Evolutionary conservation across 306 rosid species (phyloP), one percentile per base, ranked within the genome.

Genomic region (Hylodesmum podocarpum): DNA sequence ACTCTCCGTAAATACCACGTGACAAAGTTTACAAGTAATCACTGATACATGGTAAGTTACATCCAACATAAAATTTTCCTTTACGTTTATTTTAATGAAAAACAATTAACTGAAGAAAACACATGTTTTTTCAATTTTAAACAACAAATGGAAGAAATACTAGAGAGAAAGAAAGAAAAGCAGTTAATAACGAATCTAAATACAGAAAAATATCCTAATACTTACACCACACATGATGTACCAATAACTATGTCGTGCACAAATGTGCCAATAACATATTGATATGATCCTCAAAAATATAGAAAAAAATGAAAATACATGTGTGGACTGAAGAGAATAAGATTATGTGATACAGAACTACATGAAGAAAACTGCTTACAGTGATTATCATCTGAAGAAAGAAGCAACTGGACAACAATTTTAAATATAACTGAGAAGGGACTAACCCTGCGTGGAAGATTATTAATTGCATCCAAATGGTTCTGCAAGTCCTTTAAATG

Each of bases 391-490:
- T 36, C 68, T 53, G 27, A 51, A 74, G 54, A 80, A 83, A 31
- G 64, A 62, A 86, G 73, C 43, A 76, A 73, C 5, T 16, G 46
- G 25, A 77, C 66, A 53, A 78, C 58, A 75, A 58, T 39, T 71
- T 57, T 50, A 81, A 43, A 67, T 61, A 77, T 36, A 47, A 64
- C 15, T 75, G 34, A 69, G 64, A 75, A 69, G 79, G 50, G 81
- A 29, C 71, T 72, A 73, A 95, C 98, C 98, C 92, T 95, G 85
- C 97, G 97, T 36, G 96, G 86, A 82, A 85, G 85, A 78, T 82
- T 92, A 74, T 84, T 91, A 55, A 92, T 84, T 70, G 93, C 96
- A 81, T 90, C 93, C 91, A 95, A 84, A 89, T 95, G 97, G 84
- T 73, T 92, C 83, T 84, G 85, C 80, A 95, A 83, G 74, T 89